Percentiles rank a stretch among this genome's conserved stretches.
phyloP scores from a whole-genome alignment of 2,329 filamentous ascomycete genomes.

The Venturia asperata region DNA sequence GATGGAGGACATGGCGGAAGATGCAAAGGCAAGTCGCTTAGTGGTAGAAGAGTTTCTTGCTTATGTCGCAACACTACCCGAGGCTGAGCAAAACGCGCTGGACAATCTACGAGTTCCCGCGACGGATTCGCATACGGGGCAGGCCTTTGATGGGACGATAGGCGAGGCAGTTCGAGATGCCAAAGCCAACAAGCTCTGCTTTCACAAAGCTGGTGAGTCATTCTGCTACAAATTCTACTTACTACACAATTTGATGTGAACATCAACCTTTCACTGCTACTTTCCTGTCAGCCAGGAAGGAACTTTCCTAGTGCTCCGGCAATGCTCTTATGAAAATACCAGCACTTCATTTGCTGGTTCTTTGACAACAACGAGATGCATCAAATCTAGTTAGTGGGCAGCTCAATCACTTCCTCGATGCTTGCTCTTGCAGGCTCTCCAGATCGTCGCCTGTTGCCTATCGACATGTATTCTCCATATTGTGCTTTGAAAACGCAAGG shows the following conservation, averaged over 20 bases:
- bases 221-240: background rate
- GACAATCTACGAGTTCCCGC: slow-evolving; percentile 26
- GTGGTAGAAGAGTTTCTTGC: slow-evolving; percentile 27
- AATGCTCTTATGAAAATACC: too few species aligned
- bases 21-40: slow-evolving; percentile 23
- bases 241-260: background rate
- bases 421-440: background rate
- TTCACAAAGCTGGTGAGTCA: slow-evolving; percentile 18
- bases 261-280: too few species aligned
- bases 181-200: slow-evolving; percentile 26
- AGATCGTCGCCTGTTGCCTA: background rate
- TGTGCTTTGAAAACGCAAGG: slow-evolving; percentile 30
- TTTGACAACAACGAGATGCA: too few species aligned
- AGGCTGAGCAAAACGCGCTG: slow-evolving; percentile 25
- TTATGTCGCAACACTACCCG: slow-evolving; percentile 26
- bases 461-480: slow-evolving; percentile 21
- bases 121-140: slow-evolving; percentile 27
- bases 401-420: too few species aligned
- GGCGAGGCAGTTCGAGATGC: slow-evolving; percentile 28
- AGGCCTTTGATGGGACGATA: slow-evolving; percentile 27
- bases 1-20: slow-evolving; percentile 25
- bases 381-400: too few species aligned
- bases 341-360: too few species aligned
- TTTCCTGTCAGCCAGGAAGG: too few species aligned
- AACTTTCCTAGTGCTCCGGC: too few species aligned